phyloP scores from a whole-genome alignment of 306 rosid species.

The Cyclanthera cordifolia region DNA sequence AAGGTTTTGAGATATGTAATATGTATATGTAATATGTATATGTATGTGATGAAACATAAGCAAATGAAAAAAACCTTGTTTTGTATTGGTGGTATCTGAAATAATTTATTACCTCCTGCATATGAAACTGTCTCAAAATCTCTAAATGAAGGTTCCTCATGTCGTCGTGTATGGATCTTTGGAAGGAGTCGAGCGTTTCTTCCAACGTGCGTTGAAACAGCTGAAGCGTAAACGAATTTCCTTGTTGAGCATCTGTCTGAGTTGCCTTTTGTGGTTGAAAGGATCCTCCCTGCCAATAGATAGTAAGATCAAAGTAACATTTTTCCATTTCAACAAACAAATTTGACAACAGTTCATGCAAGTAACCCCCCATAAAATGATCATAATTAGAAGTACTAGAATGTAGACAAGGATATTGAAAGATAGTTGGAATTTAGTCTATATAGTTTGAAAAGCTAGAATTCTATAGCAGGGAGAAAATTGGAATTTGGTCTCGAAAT shows the following conservation, averaged over 20 bases:
- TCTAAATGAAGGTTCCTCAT: constrained; percentile 94
- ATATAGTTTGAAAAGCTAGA: too few relatives aligned
- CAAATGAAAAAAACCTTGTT: not conserved
- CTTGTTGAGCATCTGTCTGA: constrained; percentile 65
- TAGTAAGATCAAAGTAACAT: not conserved
- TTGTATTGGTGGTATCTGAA: not conserved
- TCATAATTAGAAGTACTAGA: not conserved
- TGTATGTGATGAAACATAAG: constrained; percentile 1
- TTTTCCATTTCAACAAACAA: not conserved
- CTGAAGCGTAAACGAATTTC: constrained; percentile 77
- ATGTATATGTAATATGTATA: too few relatives aligned
- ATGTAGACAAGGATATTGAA: not conserved
- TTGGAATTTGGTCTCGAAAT: too few relatives aligned
- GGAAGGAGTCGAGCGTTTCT: constrained; percentile 73
- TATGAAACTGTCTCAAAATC: constrained; percentile 79
- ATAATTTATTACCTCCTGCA: constrained; percentile 68
- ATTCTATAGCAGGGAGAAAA: too few relatives aligned
- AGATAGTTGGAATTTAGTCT: not conserved
- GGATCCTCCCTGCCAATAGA: constrained; percentile 47
- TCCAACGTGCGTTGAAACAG: constrained; percentile 85
- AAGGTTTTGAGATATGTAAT: constrained; percentile 15
- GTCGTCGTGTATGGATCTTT: constrained; percentile 82
- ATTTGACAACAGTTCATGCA: not conserved
- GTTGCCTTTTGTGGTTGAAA: constrained; percentile 39
- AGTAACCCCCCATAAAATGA: not conserved